Evolutionary conservation across 202 grass and related monocot genomes (phyloP).

Genomic region (Hordeum pubiflorum): DNA sequence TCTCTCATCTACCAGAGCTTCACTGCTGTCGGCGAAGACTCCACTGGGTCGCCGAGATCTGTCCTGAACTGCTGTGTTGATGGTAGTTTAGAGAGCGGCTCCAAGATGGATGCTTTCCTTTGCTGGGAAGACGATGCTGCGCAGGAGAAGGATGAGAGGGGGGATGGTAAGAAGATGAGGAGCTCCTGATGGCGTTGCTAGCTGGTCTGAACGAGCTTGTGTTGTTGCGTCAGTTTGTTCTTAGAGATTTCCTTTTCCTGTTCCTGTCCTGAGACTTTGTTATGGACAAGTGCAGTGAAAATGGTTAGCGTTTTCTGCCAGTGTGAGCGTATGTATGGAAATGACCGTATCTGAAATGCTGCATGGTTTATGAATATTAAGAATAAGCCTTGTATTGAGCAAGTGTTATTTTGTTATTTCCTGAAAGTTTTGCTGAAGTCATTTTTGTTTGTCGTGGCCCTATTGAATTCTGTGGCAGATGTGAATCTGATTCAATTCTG

Average conservation of each 20-base stretch:
- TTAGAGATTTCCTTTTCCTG: background rate
- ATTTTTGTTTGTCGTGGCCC: background rate
- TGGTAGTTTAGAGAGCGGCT: conserved; percentile 1
- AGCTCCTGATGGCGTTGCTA: conserved; percentile 19
- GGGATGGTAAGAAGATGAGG: conserved; percentile 39
- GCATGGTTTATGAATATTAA: conserved; percentile 1
- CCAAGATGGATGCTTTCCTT: background rate
- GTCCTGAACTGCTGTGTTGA: conserved; percentile 39
- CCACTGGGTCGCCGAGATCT: conserved; percentile 24
- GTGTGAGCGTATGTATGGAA: conserved; percentile 32
- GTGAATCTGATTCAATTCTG: background rate
- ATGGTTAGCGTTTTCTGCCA: conserved; percentile 36
- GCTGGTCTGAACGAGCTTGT: background rate
- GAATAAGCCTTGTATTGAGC: background rate
- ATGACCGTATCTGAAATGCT: background rate
- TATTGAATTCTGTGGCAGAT: background rate
- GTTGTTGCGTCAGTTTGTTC: background rate
- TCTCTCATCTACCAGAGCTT: conserved; percentile 80
- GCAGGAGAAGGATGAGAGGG: conserved; percentile 22
- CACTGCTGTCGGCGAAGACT: background rate
- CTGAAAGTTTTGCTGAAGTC: no score
- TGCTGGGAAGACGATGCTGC: conserved; percentile 40
- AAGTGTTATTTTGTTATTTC: background rate
- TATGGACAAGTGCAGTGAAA: conserved; percentile 16
- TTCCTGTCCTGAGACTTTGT: background rate